Evolutionary conservation across 2,329 filamentous ascomycete species (phyloP).

Genomic region (Aspergillus cejpii): DNA sequence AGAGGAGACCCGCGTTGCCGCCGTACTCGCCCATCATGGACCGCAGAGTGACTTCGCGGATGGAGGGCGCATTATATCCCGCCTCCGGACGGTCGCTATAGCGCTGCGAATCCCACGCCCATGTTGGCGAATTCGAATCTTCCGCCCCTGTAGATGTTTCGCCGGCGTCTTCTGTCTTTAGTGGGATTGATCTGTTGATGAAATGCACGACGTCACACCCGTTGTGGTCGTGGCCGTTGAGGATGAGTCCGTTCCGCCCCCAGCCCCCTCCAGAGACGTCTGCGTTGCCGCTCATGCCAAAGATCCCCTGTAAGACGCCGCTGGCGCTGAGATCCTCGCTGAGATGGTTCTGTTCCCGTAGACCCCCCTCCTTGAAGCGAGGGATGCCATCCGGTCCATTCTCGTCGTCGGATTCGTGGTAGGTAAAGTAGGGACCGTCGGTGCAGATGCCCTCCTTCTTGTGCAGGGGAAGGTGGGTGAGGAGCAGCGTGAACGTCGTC

Average conservation of each 20-base stretch:
- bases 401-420: slow-evolving; percentile 60
- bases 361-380: slow-evolving; percentile 35
- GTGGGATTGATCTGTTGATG: slow-evolving; percentile 53
- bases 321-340: slow-evolving; percentile 60
- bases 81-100: slow-evolving; percentile 14
- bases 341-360: slow-evolving; percentile 89
- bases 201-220: slow-evolving; percentile 88
- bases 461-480: slow-evolving; percentile 88
- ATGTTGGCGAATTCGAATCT: slow-evolving; percentile 10
- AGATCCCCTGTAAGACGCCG: slow-evolving; percentile 76
- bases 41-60: slow-evolving; percentile 85
- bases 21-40: slow-evolving; percentile 98
- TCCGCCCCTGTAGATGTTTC: slow-evolving; percentile 12
- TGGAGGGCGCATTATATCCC: slow-evolving; percentile 29
- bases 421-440: slow-evolving; percentile 76
- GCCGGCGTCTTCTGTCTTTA: slow-evolving; percentile 1
- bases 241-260: slow-evolving; percentile 67
- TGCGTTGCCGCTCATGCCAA: slow-evolving; percentile 63
- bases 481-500: slow-evolving; percentile 67
- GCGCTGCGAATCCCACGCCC: slow-evolving; percentile 35
- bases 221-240: slow-evolving; percentile 93
- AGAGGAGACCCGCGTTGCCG: slow-evolving; percentile 85
- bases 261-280: slow-evolving; percentile 54
- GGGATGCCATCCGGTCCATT: slow-evolving; percentile 47
- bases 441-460: slow-evolving; percentile 77